These are phyloP conservation scores for Lecanicillium sp. DNA, from an alignment of 2,329 filamentous ascomycete genomes.

Conservation along the genomic window DNA sequence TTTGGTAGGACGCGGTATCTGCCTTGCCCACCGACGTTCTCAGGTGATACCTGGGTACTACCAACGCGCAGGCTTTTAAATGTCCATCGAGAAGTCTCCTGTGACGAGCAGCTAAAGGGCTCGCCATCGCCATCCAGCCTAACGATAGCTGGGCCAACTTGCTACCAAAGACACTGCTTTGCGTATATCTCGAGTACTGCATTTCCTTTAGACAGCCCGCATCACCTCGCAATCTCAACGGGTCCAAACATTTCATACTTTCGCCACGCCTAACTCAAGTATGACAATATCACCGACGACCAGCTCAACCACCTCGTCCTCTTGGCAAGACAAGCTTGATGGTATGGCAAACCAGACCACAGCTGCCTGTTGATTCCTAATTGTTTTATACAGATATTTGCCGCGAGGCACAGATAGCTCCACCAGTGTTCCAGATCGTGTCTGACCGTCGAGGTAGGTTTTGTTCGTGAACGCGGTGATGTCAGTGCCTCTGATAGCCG, in stretches of 20 bases:
- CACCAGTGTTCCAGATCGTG: constrained; percentile 55
- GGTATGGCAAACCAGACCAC: constrained; percentile 34
- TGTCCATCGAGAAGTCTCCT: too few relatives aligned
- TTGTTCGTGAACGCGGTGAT: too few relatives aligned
- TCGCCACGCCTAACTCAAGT: constrained; percentile 1
- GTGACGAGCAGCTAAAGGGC: too few relatives aligned
- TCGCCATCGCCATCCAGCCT: too few relatives aligned
- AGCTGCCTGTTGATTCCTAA: constrained; percentile 1
- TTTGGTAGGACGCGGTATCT: neutral
- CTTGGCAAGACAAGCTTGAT: constrained; percentile 44
- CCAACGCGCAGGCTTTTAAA: too few relatives aligned
- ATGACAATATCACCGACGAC: constrained; percentile 11
- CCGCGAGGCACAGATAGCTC: constrained; percentile 36
- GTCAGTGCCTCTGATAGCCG: constrained; percentile 5
- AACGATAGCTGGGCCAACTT: too few relatives aligned
- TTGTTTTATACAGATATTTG: constrained; percentile 40
- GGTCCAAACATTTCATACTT: neutral
- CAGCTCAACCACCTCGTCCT: constrained; percentile 3
- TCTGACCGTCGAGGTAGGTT: constrained; percentile 60
- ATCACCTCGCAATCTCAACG: too few relatives aligned
- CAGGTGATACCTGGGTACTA: too few relatives aligned
- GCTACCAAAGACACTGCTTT: too few relatives aligned
- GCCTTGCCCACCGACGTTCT: too few relatives aligned
- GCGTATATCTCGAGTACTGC: too few relatives aligned
- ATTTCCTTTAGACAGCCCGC: too few relatives aligned